Conservation (phyloP, 23 red algal species). For the Gracilaria domingensis region DNA sequence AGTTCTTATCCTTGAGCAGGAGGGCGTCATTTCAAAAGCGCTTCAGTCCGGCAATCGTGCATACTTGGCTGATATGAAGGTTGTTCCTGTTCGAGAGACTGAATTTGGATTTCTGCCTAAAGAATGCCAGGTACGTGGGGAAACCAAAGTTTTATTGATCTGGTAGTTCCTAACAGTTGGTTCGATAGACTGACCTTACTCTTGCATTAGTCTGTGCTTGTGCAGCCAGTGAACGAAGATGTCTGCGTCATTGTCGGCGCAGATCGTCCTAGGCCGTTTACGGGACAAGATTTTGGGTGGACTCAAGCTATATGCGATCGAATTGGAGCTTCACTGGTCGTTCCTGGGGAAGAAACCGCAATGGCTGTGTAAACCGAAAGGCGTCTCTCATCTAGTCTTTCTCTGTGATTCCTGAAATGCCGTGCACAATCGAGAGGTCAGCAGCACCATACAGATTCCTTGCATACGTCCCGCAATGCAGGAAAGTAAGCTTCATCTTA, state of each 20-base stretch:
- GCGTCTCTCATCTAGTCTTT: too few relatives aligned
- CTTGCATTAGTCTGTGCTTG: conserved; percentile 52
- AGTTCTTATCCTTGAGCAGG: background rate
- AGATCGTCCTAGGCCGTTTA: conserved; percentile 62
- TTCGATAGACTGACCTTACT: background rate
- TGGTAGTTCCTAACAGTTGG: background rate
- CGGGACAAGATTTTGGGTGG: conserved; percentile 72
- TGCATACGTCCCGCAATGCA: too few relatives aligned
- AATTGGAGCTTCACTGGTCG: conserved; percentile 5
- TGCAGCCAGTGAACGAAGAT: conserved; percentile 53
- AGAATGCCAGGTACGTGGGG: conserved; percentile 61
- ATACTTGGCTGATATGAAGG: conserved; percentile 84
- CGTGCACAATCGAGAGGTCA: too few relatives aligned
- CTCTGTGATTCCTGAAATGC: too few relatives aligned
- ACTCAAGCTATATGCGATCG: conserved; percentile 66
- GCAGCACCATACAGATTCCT: too few relatives aligned
- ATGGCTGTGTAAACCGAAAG: background rate
- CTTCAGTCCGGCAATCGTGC: conserved; percentile 40
- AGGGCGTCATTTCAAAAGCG: conserved; percentile 53
- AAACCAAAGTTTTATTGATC: background rate
- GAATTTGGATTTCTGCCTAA: conserved; percentile 73
- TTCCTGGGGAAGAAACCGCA: background rate
- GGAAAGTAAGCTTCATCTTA: too few relatives aligned
- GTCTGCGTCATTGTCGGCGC: conserved; percentile 64
- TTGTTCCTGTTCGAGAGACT: conserved; percentile 60